Evolutionary conservation across 345 rosid species (phyloP).

Genomic region (Melaleuca quinquenervia): DNA sequence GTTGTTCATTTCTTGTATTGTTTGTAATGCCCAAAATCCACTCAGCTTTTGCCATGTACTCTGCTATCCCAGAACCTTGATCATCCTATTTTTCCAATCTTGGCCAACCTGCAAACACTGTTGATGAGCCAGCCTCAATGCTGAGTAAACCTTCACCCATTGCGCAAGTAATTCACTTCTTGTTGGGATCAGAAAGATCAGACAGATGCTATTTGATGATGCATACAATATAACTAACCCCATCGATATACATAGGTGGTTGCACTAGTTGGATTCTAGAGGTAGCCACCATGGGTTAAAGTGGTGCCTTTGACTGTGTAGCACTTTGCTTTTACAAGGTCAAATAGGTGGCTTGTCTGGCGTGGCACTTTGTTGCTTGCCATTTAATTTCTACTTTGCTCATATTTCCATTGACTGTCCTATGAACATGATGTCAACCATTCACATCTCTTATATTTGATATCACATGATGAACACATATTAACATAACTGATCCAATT

Average conservation of each 20-base stretch:
- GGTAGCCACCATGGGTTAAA: not conserved
- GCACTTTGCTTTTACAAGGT: not conserved
- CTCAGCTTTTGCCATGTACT: not conserved
- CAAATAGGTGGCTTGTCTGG: not conserved
- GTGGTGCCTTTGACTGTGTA: not conserved
- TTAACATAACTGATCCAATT: not conserved
- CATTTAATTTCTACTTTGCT: not conserved
- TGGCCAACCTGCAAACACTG: not conserved
- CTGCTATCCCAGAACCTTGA: not conserved
- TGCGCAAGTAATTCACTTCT: not conserved
- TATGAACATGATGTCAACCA: not conserved
- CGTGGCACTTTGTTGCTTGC: not conserved
- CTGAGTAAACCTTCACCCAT: not conserved
- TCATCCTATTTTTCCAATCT: not conserved
- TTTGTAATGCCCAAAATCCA: not conserved
- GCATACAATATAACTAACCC: not conserved
- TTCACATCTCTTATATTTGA: not conserved
- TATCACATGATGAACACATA: not conserved
- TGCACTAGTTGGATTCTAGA: not conserved
- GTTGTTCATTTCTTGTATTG: not conserved
- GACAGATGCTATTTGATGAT: not conserved
- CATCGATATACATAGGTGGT: not conserved
- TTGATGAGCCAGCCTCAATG: not conserved
- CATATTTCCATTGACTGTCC: not conserved
- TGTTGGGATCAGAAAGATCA: not conserved